Conservation (phyloP, 1,284 basidiomycete species). For the Neonothopanus nambi region DNA sequence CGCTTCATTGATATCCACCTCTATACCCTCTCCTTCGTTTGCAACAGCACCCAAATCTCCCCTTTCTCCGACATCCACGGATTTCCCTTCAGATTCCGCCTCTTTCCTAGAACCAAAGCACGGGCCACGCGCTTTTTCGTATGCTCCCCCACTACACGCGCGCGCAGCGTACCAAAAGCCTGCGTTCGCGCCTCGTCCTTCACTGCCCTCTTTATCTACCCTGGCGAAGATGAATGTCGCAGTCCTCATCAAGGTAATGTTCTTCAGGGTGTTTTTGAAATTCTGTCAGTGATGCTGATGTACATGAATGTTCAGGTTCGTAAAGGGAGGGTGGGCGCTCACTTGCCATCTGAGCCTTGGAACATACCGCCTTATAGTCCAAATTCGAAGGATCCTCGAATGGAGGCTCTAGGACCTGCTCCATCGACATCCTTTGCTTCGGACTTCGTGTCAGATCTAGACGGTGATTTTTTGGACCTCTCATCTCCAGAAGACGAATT, state of each 20-base stretch:
- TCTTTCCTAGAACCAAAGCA: conserved; percentile 25
- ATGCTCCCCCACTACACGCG: conserved; percentile 28
- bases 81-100: conserved; percentile 17
- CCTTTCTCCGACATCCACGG: conserved; percentile 19
- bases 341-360: conserved; percentile 63
- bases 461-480: background rate
- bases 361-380: conserved; percentile 28
- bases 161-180: conserved; percentile 60
- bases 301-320: conserved; percentile 40
- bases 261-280: conserved; percentile 2
- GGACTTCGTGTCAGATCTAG: background rate
- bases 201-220: conserved; percentile 62
- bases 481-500: background rate
- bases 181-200: conserved; percentile 60
- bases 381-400: background rate
- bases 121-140: too few species aligned
- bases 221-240: conserved; percentile 58
- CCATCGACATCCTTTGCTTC: background rate
- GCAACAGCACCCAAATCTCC: conserved; percentile 19
- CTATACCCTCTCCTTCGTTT: conserved; percentile 16
- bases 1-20: conserved; percentile 10
- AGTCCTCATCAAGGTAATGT: conserved; percentile 54
- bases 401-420: too few species aligned
- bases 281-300: conserved; percentile 12
- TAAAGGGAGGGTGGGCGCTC: conserved; percentile 60